phyloP scores from a whole-genome alignment of 169 alveolate species.

The Theileria annulata region DNA sequence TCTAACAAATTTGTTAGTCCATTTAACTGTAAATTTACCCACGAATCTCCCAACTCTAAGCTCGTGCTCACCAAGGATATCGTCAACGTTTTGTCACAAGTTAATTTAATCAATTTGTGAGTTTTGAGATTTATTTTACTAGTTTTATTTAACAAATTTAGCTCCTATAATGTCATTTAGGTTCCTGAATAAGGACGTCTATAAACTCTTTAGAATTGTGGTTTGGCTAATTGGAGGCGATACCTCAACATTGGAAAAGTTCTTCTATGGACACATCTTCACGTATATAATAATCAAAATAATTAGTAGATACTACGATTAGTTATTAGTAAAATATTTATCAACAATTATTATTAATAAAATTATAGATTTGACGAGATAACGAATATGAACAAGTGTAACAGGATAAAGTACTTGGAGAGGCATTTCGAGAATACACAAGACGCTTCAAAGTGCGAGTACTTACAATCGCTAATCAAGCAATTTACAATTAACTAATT shows the following conservation, averaged over 20 bases:
- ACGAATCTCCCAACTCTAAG: conserved; percentile 15
- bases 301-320: not conserved
- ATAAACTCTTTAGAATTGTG: conserved; percentile 34
- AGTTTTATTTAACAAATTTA: not conserved
- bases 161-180: conserved; percentile 5
- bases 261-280: conserved; percentile 65
- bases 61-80: conserved; percentile 32
- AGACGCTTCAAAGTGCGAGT: conserved; percentile 44
- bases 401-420: conserved; percentile 49
- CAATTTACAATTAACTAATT: not conserved
- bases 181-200: conserved; percentile 55
- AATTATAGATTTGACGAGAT: conserved; percentile 51
- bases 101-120: conserved; percentile 52
- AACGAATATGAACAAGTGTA: conserved; percentile 45
- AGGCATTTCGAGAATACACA: conserved; percentile 39
- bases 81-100: conserved; percentile 33
- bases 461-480: conserved; percentile 31
- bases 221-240: conserved; percentile 63
- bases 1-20: conserved; percentile 28
- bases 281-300: conserved; percentile 6
- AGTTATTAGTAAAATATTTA: conserved; percentile 1
- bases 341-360: not conserved
- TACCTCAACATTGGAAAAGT: conserved; percentile 40
- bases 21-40: conserved; percentile 21
- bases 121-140: not conserved